Conservation (phyloP, 2,329 filamentous ascomycete genomes). For the Grosmannia penicillata region DNA sequence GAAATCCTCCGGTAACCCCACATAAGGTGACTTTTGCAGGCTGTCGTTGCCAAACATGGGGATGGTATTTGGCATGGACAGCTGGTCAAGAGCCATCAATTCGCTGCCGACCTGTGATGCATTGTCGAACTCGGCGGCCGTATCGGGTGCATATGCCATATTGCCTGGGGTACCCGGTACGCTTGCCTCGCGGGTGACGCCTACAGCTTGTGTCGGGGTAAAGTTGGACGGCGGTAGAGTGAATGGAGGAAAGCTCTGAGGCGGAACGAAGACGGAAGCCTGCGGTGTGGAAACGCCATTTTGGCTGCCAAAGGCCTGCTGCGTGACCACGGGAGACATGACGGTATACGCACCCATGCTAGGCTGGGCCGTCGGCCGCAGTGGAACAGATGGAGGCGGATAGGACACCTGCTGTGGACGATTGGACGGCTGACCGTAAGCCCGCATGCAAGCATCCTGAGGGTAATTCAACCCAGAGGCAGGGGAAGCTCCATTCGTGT, state of each 20-base stretch:
- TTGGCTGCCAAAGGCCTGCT: constrained; percentile 32
- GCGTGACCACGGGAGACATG: constrained; percentile 35
- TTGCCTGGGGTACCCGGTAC: neutral
- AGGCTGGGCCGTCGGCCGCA: constrained; percentile 31
- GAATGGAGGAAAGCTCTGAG: constrained; percentile 49
- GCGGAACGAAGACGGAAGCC: constrained; percentile 36
- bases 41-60: constrained; percentile 75
- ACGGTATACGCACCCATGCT: constrained; percentile 34
- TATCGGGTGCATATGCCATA: constrained; percentile 20
- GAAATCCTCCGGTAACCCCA: constrained; percentile 73
- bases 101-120: constrained; percentile 31
- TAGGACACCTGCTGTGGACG: constrained; percentile 15
- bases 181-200: constrained; percentile 19
- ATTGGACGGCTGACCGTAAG: constrained; percentile 12
- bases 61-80: constrained; percentile 52
- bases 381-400: constrained; percentile 26
- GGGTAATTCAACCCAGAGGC: no score
- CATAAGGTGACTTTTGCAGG: constrained; percentile 68
- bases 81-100: constrained; percentile 47
- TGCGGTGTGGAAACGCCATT: constrained; percentile 28
- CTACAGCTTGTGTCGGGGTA: constrained; percentile 21
- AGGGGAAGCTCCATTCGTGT: no score
- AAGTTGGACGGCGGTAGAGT: constrained; percentile 48
- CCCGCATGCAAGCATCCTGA: constrained; percentile 19
- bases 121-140: constrained; percentile 30